These are phyloP conservation scores for Pilasporangium apinafurcum DNA, from an alignment of 352 stramenopile genomes.

Conservation along the genomic window DNA sequence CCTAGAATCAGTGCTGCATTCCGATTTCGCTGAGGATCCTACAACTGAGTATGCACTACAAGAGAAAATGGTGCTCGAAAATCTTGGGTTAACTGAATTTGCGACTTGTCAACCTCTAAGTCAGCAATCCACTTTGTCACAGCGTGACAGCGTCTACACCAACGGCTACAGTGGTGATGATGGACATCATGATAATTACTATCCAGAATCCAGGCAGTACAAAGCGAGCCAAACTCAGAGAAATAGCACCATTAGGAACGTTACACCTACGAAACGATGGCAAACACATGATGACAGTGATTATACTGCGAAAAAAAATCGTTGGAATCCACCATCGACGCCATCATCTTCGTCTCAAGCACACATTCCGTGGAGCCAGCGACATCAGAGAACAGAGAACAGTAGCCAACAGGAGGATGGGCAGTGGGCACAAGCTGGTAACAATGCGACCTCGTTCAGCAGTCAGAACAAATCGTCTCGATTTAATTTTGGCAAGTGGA, in stretches of 20 bases:
- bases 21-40: constrained; percentile 57
- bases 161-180: not conserved
- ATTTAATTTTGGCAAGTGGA: constrained; percentile 7
- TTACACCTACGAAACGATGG: constrained; percentile 1
- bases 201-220: too few species aligned
- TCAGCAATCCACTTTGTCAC: constrained; percentile 4
- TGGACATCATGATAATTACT: too few species aligned
- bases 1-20: constrained; percentile 60
- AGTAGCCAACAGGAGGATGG: not conserved
- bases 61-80: constrained; percentile 63
- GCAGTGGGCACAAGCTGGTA: not conserved
- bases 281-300: constrained; percentile 1
- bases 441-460: not conserved
- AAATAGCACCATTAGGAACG: not conserved
- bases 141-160: not conserved
- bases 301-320: not conserved
- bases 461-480: constrained; percentile 2
- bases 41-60: constrained; percentile 56
- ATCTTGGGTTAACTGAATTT: constrained; percentile 52
- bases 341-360: not conserved
- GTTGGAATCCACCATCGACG: not conserved
- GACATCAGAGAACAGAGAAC: not conserved
- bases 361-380: constrained; percentile 9
- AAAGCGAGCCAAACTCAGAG: constrained; percentile 1
- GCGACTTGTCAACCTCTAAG: constrained; percentile 18